Percentiles rank a stretch among this genome's conserved stretches.
phyloP scores from a whole-genome alignment of 2,329 filamentous ascomycete species.

The Fusarium nurragi region DNA sequence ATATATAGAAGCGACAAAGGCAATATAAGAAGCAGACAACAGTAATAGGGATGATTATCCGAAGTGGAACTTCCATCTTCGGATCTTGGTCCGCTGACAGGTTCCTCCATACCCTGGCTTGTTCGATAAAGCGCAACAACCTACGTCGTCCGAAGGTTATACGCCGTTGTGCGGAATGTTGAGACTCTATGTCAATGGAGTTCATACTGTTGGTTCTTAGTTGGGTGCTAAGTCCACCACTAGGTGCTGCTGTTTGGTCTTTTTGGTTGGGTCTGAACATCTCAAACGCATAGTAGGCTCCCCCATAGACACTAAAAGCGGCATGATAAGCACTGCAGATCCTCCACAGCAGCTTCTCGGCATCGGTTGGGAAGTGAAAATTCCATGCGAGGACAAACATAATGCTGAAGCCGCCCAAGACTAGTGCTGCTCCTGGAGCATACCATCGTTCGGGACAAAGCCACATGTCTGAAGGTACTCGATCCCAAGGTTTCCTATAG shows the following conservation, averaged over 20 bases:
- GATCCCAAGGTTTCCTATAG: constrained; percentile 33
- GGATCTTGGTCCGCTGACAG: not conserved
- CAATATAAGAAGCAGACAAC: not conserved
- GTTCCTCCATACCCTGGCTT: not conserved
- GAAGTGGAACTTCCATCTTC: not conserved
- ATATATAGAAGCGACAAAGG: not conserved
- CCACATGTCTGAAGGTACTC: constrained; percentile 14
- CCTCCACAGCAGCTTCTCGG: not conserved
- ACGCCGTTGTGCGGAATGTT: not conserved
- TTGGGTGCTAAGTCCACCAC: not conserved
- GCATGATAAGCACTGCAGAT: not conserved
- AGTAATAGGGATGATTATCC: not conserved
- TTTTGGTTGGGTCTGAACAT: not conserved
- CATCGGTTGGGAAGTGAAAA: not conserved
- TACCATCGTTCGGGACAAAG: not conserved
- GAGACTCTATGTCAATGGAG: not conserved
- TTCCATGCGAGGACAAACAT: not conserved
- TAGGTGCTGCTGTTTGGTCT: not conserved
- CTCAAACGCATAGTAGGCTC: not conserved
- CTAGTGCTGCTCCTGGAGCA: not conserved
- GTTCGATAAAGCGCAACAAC: not conserved
- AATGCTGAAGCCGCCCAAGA: not conserved
- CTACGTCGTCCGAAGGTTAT: not conserved
- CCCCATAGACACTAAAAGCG: not conserved
- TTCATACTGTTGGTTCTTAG: not conserved